phyloP scores from a whole-genome alignment of 148 eudicot genomes.

The Bassia scoparia region DNA sequence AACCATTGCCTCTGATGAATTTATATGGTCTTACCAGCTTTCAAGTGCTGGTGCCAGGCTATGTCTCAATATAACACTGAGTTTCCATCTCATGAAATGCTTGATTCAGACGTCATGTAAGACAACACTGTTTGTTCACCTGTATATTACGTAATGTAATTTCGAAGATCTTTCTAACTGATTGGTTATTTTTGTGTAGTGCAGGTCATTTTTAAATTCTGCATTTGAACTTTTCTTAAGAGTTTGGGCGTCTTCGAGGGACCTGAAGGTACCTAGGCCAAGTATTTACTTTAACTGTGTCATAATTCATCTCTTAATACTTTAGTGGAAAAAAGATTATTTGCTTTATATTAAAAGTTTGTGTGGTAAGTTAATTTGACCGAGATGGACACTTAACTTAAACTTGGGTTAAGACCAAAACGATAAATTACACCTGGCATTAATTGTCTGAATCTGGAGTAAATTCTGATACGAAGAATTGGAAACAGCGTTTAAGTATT shows the following conservation, averaged over 20 bases:
- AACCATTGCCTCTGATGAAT: not conserved
- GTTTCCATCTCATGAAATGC: constrained; percentile 56
- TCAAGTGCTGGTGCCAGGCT: constrained; percentile 99
- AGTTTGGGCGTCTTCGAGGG: constrained; percentile 92
- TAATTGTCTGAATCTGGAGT: not conserved
- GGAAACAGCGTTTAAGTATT: not conserved
- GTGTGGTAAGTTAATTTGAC: not conserved
- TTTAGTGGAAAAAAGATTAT: not conserved
- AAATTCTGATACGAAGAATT: not conserved
- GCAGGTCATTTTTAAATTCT: constrained; percentile 88
- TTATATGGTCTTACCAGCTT: constrained; percentile 43
- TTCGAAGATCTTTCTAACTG: constrained; percentile 20
- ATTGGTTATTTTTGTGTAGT: constrained; percentile 28
- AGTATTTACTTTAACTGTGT: constrained; percentile 11
- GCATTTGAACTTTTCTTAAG: constrained; percentile 90
- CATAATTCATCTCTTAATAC: not conserved
- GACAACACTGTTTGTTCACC: constrained; percentile 24
- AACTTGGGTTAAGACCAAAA: not conserved
- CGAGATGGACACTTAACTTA: not conserved
- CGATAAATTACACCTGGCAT: not conserved
- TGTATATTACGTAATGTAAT: not conserved
- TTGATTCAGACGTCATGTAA: constrained; percentile 91
- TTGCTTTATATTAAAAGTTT: not conserved
- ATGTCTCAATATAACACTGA: constrained; percentile 67
- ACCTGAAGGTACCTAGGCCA: constrained; percentile 58